Evolutionary conservation across 2,329 filamentous ascomycete species (phyloP).

Genomic region (Colletotrichum caudatum): DNA sequence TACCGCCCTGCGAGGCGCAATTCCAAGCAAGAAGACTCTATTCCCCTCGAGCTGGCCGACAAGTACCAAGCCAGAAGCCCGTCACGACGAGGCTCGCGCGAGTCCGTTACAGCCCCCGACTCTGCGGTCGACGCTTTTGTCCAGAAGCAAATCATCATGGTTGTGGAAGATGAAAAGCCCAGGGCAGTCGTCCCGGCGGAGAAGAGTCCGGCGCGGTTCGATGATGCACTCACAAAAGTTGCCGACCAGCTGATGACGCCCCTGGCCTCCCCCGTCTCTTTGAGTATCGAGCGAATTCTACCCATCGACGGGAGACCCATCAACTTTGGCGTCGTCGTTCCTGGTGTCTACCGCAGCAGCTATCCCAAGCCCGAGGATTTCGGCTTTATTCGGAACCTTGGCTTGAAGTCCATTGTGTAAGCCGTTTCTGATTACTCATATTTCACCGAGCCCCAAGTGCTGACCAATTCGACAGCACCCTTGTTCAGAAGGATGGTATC

Average conservation of each 20-base stretch:
- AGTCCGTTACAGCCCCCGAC: conserved; percentile 30
- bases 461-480: conserved; percentile 59
- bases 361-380: conserved; percentile 81
- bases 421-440: conserved; percentile 46
- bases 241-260: conserved; percentile 19
- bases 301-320: conserved; percentile 57
- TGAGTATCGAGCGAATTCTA: conserved; percentile 31
- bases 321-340: conserved; percentile 83
- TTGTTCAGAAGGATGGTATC: conserved; percentile 72
- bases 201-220: conserved; percentile 1
- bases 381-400: conserved; percentile 73
- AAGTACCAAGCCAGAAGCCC: conserved; percentile 26
- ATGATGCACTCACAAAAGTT: conserved; percentile 22
- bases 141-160: conserved; percentile 29
- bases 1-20: conserved; percentile 34
- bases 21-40: conserved; percentile 35
- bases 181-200: conserved; percentile 9
- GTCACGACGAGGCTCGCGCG: conserved; percentile 34
- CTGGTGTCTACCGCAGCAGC: conserved; percentile 83
- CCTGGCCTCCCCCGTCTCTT: conserved; percentile 15
- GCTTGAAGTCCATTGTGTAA: conserved; percentile 84
- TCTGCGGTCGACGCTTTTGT: conserved; percentile 22
- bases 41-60: conserved; percentile 18
- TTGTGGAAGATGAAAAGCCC: conserved; percentile 25
- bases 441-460: conserved; percentile 21